phyloP scores from a whole-genome alignment of 192 early-diverging fungal genomes.

The Podila epigama region DNA sequence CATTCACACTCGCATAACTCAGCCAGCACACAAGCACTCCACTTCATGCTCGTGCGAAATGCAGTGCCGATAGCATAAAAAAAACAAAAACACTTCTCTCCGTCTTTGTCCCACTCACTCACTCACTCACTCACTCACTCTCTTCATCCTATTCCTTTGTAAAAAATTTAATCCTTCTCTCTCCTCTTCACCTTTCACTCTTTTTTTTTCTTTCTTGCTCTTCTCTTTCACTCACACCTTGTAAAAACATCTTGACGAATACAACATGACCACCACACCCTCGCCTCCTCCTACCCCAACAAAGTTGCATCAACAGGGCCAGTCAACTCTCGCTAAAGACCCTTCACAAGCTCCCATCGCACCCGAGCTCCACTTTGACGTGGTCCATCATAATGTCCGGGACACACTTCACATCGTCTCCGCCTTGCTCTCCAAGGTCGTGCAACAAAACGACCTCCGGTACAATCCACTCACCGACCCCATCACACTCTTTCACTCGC shows the following conservation, averaged over 20 bases:
- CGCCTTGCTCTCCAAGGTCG: slow-evolving; percentile 52
- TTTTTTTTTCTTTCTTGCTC: background rate
- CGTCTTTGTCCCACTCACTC: background rate
- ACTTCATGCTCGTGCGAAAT: no score
- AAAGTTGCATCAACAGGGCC: no score
- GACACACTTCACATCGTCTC: slow-evolving; percentile 58
- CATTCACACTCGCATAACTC: background rate
- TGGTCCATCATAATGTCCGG: slow-evolving; percentile 50
- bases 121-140: background rate
- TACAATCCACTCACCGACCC: slow-evolving; percentile 35
- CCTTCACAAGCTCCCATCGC: background rate
- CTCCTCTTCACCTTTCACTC: background rate
- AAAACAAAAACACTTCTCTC: no score
- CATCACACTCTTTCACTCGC: slow-evolving; percentile 74
- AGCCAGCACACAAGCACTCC: no score
- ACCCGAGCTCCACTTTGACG: slow-evolving; percentile 32
- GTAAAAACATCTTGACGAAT: background rate
- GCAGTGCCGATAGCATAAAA: no score
- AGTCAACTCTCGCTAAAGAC: no score
- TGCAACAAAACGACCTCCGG: slow-evolving; percentile 52
- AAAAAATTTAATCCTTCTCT: background rate
- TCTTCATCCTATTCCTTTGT: background rate
- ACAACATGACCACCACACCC: background rate
- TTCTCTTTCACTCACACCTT: background rate
- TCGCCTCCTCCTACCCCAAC: background rate